Conservation (phyloP, 306 rosid species). For the Lagenaria siceraria region DNA sequence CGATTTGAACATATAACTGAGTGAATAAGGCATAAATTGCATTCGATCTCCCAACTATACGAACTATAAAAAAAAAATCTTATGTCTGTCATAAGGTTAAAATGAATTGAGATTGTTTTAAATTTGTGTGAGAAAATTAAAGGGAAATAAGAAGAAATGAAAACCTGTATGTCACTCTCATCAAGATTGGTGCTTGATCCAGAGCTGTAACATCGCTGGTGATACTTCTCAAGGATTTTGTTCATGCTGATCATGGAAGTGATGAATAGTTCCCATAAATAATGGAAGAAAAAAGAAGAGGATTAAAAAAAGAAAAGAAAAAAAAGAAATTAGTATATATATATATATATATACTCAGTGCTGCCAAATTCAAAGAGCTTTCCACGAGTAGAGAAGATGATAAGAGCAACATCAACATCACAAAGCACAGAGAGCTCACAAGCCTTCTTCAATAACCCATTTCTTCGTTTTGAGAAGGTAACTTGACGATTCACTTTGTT, state of each 20-base stretch:
- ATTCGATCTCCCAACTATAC: no score
- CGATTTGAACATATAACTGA: no score
- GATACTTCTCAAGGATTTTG: slow-evolving; percentile 52
- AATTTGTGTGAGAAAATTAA: no score
- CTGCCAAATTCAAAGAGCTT: slow-evolving; percentile 69
- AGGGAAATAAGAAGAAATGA: no score
- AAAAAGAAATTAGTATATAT: not conserved
- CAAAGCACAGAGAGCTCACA: slow-evolving; percentile 70
- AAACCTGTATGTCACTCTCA: slow-evolving; percentile 56
- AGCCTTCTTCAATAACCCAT: slow-evolving; percentile 75
- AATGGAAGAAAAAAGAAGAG: not conserved
- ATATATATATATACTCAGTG: no score
- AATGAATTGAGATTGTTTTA: no score
- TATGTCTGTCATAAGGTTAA: no score
- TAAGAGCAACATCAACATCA: slow-evolving; percentile 67
- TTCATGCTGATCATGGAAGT: slow-evolving; percentile 24
- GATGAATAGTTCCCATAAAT: not conserved
- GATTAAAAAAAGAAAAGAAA: not conserved
- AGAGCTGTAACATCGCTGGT: slow-evolving; percentile 29
- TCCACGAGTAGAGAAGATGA: slow-evolving; percentile 69
- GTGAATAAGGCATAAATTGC: no score
- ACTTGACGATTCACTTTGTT: slow-evolving; percentile 80
- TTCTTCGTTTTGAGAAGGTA: slow-evolving; percentile 65
- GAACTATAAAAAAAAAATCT: no score
- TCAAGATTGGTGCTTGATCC: slow-evolving; percentile 13